Evolutionary conservation across 1,284 basidiomycete genomes (phyloP).

Genomic region (Agroathelia rolfsii): DNA sequence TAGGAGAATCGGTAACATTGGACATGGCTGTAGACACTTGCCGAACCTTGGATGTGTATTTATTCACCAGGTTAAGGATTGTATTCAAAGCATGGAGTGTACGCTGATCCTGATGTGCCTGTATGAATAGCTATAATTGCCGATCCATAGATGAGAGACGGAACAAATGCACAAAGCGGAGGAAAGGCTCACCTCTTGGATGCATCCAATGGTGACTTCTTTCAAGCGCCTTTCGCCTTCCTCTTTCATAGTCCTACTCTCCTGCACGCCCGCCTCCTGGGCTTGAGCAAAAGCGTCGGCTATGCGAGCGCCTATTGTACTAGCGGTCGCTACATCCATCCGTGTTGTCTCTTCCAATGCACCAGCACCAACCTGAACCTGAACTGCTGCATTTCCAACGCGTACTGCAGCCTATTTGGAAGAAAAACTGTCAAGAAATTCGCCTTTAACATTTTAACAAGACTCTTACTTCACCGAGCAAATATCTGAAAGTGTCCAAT

Average conservation of each 20-base stretch:
- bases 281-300: not conserved
- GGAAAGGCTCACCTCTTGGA: constrained; percentile 27
- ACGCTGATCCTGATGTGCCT: constrained; percentile 27
- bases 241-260: constrained; percentile 5
- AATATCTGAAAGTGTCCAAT: too few species aligned
- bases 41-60: constrained; percentile 27
- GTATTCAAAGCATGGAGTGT: constrained; percentile 28
- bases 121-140: constrained; percentile 24
- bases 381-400: constrained; percentile 16
- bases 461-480: too few species aligned
- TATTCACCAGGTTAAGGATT: constrained; percentile 28
- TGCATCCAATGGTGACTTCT: constrained; percentile 22
- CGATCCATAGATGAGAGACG: not conserved
- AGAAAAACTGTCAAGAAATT: too few species aligned
- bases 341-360: not conserved
- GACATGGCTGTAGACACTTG: constrained; percentile 16
- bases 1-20: constrained; percentile 11
- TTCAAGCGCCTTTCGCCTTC: constrained; percentile 21
- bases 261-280: not conserved
- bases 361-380: constrained; percentile 7
- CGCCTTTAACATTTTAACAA: too few species aligned
- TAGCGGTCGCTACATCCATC: not conserved
- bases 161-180: not conserved
- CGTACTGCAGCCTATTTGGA: constrained; percentile 12
- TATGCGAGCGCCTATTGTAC: not conserved